Evolutionary conservation across 257 asterid species (phyloP).

Genomic region (Solanum ossicruentum): DNA sequence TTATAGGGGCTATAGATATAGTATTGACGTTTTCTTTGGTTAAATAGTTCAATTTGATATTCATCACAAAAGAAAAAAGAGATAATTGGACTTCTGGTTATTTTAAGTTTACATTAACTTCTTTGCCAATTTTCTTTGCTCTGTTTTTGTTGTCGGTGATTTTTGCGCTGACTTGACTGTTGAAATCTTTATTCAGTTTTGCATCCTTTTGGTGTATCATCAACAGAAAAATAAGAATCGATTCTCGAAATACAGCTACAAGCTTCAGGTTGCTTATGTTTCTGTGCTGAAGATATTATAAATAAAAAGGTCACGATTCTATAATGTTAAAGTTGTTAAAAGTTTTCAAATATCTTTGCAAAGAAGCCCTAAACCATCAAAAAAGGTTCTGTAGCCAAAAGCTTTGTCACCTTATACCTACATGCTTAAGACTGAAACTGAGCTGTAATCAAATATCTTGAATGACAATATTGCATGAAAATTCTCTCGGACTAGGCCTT

Average conservation of each 20-base stretch:
- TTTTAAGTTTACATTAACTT: not conserved
- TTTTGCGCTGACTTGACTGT: not conserved
- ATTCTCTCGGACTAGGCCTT: not conserved
- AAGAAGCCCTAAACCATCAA: not conserved
- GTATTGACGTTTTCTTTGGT: not conserved
- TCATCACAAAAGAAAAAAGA: not conserved
- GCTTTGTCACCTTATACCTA: not conserved
- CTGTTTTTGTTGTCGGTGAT: not conserved
- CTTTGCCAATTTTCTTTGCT: not conserved
- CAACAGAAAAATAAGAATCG: not conserved
- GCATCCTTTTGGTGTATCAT: not conserved
- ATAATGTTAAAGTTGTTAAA: not conserved
- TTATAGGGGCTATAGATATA: not conserved
- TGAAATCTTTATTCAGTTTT: not conserved
- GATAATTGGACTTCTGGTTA: not conserved
- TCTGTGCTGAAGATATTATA: not conserved
- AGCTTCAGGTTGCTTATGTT: not conserved
- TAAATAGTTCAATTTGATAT: not conserved
- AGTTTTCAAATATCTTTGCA: not conserved
- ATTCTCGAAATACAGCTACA: not conserved
- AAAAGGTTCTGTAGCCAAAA: not conserved
- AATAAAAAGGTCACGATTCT: not conserved
- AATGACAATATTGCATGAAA: not conserved
- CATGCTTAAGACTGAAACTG: too few relatives aligned
- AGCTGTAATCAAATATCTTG: not conserved